These are phyloP conservation scores for Colletotrichum sp. DNA, from an alignment of 2,329 filamentous ascomycete genomes.

Conservation along the genomic window DNA sequence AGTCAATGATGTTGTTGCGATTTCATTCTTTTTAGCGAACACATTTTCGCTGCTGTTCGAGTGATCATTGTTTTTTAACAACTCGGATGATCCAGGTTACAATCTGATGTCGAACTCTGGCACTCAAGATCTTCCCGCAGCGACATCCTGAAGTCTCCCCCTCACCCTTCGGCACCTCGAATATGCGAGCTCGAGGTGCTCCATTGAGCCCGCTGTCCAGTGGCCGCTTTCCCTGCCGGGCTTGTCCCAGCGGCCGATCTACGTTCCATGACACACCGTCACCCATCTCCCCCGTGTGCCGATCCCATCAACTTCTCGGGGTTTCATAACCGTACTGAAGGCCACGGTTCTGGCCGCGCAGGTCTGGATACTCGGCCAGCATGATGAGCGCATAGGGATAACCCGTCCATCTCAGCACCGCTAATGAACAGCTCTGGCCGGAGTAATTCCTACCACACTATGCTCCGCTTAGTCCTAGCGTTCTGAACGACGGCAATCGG, in stretches of 20 bases:
- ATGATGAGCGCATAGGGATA: neutral
- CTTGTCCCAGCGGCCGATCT: neutral
- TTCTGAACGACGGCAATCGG: neutral
- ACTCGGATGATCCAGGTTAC: neutral
- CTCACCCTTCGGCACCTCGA: neutral
- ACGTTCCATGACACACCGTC: neutral
- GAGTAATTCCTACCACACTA: neutral
- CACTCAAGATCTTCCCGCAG: neutral
- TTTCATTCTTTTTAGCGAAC: neutral
- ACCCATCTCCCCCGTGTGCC: neutral
- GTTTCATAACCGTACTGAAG: neutral
- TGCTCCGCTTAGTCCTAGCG: neutral
- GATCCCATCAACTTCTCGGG: neutral
- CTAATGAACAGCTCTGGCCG: rapidly evolving
- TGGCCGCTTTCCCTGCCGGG: neutral
- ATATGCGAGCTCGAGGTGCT: neutral
- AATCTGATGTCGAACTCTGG: neutral
- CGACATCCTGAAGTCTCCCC: neutral
- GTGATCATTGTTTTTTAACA: neutral
- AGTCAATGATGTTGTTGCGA: neutral
- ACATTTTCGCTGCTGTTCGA: neutral
- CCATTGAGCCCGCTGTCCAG: neutral
- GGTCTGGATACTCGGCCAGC: neutral
- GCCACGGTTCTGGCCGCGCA: neutral
- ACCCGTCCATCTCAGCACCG: neutral